Evolutionary conservation across 768 basidiomycete species (phyloP), one percentile per base, ranked within the genome.

Genomic region (Lactarius deliciosus): DNA sequence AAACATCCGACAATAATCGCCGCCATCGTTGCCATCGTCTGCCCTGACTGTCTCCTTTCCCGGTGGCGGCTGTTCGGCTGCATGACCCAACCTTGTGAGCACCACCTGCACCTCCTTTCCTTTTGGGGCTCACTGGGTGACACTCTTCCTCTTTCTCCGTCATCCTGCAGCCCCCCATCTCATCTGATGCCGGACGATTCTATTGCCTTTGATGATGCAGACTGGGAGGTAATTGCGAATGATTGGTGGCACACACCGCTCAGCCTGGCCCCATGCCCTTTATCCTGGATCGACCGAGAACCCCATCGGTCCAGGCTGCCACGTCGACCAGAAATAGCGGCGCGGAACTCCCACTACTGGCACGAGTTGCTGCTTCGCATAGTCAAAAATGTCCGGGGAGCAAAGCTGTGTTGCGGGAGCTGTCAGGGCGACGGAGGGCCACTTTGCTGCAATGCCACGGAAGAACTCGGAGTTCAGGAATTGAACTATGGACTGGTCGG

Each of bases 211-310:
- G 69, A 70, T 5, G 69, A 68, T 64, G 67, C 41, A 62, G 70
- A 69, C 45, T 70, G 68, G 70, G 70, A 63, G 64, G 55, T 69
- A 53, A 43, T 70, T 55, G 40, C 53, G 43, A 64, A 70, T 20
- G 68, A 64, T 65, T 69, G 70, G 70, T 70, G 70, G 70, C 61
- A 36, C 43, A 70, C 68, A 47, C 61, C 70, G 9, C 64, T 65
- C 58, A 65, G 40, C 64, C 34, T 68, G 10, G 62, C 57, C 34
- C 66, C 66, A 18, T 30, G 41, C 43, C 62, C 58, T 8, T 56
- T 64, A 53, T 68, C 66, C 25, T 64, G 66, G 66, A 32, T 68
- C 58, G 54, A 64, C 66, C 57, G 41, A 57, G 62, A 53, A 55
- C 40, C 34, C 16, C 32, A 10, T 32, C 57, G 60, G 20, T 55